Conservation (phyloP, 768 basidiomycete genomes). For the Boletus vinaceobasis region DNA sequence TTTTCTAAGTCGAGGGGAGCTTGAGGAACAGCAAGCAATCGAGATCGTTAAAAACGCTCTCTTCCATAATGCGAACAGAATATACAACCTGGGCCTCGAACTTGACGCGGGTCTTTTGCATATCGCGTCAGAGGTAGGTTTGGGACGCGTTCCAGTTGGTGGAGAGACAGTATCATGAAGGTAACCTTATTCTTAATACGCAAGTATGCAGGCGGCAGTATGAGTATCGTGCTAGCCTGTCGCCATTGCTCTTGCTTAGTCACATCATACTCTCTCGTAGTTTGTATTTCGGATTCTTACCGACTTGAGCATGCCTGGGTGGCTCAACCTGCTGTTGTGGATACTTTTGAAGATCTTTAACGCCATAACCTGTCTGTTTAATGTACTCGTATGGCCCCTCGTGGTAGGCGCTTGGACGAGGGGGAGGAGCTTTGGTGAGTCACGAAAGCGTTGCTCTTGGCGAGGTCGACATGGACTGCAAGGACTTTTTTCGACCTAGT, state of each 20-base stretch:
- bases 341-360: fast-evolving
- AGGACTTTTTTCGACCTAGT: not conserved
- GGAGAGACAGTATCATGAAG: not conserved
- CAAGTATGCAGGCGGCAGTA: no score
- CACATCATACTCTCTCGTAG: no score
- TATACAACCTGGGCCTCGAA: slow-evolving; percentile 56
- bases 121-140: not conserved
- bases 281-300: no score
- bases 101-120: slow-evolving; percentile 22
- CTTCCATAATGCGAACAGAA: slow-evolving; percentile 62
- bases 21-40: slow-evolving; percentile 55
- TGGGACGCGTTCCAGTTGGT: not conserved
- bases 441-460: not conserved
- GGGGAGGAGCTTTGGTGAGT: not conserved
- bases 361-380: fast-evolving
- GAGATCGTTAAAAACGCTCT: slow-evolving; percentile 52
- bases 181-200: not conserved
- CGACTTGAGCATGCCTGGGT: no score
- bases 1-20: slow-evolving; percentile 43
- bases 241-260: no score
- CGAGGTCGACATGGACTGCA: not conserved
- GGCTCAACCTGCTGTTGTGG: not conserved
- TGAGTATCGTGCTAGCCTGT: no score
- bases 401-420: not conserved
- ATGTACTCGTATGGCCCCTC: fast-evolving